These are phyloP conservation scores for Sarocladium strictum DNA, from an alignment of 2,329 filamentous ascomycete species.

Conservation along the genomic window DNA sequence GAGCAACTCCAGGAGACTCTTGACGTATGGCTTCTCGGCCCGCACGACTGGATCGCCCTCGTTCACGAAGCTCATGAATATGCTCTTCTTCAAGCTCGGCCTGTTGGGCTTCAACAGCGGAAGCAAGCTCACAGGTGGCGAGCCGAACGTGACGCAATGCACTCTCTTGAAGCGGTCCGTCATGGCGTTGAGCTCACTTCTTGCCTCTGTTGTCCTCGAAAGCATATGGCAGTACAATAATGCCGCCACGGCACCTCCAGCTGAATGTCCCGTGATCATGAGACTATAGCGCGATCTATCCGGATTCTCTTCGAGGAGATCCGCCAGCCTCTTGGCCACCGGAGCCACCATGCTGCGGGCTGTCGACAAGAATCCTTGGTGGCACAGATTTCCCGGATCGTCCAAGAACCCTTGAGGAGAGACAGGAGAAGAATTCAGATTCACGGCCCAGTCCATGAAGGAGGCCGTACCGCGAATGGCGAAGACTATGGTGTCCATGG, in stretches of 20 bases:
- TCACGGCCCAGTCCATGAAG: conserved; percentile 83
- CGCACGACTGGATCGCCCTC: conserved; percentile 78
- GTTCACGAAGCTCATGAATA: conserved; percentile 78
- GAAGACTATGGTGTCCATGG: conserved; percentile 74
- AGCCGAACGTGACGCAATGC: conserved; percentile 82
- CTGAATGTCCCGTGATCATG: conserved; percentile 80
- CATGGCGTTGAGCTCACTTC: conserved; percentile 64
- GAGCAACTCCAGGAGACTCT: conserved; percentile 66
- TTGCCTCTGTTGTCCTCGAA: conserved; percentile 42
- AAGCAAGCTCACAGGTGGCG: conserved; percentile 68
- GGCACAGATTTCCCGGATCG: conserved; percentile 70
- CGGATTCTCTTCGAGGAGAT: conserved; percentile 67
- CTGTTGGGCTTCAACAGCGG: conserved; percentile 57
- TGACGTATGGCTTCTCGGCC: conserved; percentile 71
- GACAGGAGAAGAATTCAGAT: conserved; percentile 63
- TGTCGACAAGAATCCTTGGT: conserved; percentile 72
- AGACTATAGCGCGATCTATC: conserved; percentile 60
- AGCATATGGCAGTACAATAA: conserved; percentile 82
- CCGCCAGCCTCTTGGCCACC: conserved; percentile 63
- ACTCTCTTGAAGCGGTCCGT: conserved; percentile 69
- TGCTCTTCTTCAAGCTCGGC: conserved; percentile 50
- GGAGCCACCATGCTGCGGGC: conserved; percentile 69
- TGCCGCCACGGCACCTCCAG: conserved; percentile 76
- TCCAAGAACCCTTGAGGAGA: conserved; percentile 68
- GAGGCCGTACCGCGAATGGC: conserved; percentile 76